Evolutionary conservation across 768 basidiomycete genomes (phyloP), one percentile per base, ranked within the genome.

Genomic region (Tylopilus felleus): DNA sequence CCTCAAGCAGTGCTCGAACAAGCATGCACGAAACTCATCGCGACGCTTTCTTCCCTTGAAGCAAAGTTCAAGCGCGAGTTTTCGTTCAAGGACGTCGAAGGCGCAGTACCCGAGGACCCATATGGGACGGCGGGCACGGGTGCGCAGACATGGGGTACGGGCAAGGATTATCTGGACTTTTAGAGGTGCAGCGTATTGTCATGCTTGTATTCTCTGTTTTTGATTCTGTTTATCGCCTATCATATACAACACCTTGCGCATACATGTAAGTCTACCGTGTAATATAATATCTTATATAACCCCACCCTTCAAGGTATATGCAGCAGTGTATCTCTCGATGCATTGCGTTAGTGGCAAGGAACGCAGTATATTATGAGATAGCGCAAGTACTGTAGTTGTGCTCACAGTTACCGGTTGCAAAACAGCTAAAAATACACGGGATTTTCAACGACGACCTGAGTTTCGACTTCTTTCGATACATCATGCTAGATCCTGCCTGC

Each of bases 31-130:
- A 83, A 85, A 61, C 81, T 98, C 53, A 91, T 98, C 51, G 81
- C 77, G 0, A 84, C 82, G 8, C 74, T 90, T 57, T 77, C 80
- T 9, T 75, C 80, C 5, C 77, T 92, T 8, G 87, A 89, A 68
- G 75, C 77, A 43, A 88, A 89, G 65, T 91, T 92, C 73, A 87
- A 85, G 69, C 80, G 88, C 46, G 89, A 91, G 72, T 91, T 91
- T 68, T 83, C 84, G 36, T 86, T 84, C 71, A 88, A 86, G 65
- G 88, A 88, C 54, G 81, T 80, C 5, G 85, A 88, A 55, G 80
- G 77, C 10, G 59, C 60, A 14, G 68, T 66, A 3, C 63, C 65
- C 16, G 80, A 81, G 38, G 80, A 82, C 49, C 78, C 80, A 10
- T 82, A 82, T 61, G 80, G 81, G 33, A 70, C 70, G 2, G 62